Percentiles rank a stretch among this genome's conserved stretches.
These are phyloP conservation scores for Pythium scleroteichum DNA, from an alignment of 352 stramenopile genomes.

Conservation along the genomic window DNA sequence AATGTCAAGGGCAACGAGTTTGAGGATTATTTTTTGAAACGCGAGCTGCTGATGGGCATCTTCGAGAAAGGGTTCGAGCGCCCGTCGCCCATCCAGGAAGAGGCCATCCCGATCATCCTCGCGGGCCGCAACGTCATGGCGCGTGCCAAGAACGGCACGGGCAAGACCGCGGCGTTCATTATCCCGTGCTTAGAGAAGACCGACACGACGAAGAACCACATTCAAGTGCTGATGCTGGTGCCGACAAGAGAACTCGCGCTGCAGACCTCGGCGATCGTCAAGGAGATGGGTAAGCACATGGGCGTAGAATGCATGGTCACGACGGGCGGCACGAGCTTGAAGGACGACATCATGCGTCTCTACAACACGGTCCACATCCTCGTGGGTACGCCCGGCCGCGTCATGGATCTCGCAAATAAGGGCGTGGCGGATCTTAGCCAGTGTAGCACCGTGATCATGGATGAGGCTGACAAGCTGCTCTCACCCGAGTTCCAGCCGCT, in stretches of 20 bases:
- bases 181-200: conserved; percentile 99
- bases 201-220: conserved; percentile 95
- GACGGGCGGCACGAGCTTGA: conserved; percentile 97
- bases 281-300: conserved; percentile 99
- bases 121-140: conserved; percentile 98
- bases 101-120: conserved; percentile 99
- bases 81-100: conserved; percentile 98
- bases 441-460: conserved; percentile 98
- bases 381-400: conserved; percentile 97
- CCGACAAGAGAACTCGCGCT: conserved; percentile 98
- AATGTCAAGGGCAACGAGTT: conserved; percentile 99
- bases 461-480: conserved; percentile 99
- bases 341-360: conserved; percentile 99
- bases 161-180: conserved; percentile 99
- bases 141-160: conserved; percentile 99
- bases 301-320: conserved; percentile 98
- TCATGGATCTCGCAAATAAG: conserved; percentile 99
- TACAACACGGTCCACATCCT: conserved; percentile 99
- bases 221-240: conserved; percentile 99
- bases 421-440: conserved; percentile 96
- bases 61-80: conserved; percentile 99
- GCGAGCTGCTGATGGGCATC: conserved; percentile 99
- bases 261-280: conserved; percentile 98
- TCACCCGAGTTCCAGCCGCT: conserved; percentile 98
- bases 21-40: conserved; percentile 99